These are phyloP conservation scores for Paramecium octaurelia DNA, from an alignment of 73 alveolate genomes.

Conservation along the genomic window DNA sequence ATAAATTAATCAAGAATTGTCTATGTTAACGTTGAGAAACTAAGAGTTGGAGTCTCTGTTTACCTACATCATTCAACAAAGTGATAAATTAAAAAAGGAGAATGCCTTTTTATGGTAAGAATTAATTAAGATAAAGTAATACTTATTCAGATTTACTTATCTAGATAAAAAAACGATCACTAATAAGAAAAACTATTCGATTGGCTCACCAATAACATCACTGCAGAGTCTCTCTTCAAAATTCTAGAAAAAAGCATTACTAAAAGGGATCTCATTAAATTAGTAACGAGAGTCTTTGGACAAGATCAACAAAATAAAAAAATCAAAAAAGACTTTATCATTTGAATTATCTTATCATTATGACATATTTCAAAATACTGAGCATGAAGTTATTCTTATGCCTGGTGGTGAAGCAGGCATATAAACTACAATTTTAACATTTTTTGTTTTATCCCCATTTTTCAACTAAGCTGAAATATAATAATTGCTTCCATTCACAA, in stretches of 20 bases:
- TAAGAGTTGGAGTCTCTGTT: not conserved
- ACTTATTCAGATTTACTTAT: not conserved
- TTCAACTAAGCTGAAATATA: not conserved
- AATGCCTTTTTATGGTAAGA: conserved; percentile 42
- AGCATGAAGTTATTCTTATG: not conserved
- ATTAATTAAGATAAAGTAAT: not conserved
- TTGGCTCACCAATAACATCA: not conserved
- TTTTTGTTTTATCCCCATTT: not conserved
- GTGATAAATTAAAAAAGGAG: conserved; percentile 31
- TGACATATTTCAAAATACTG: conserved; percentile 5
- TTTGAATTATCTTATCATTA: not conserved
- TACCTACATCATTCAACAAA: not conserved
- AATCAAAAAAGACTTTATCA: not conserved
- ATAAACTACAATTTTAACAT: not conserved
- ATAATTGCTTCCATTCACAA: conserved; percentile 18
- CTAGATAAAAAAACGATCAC: conserved; percentile 1
- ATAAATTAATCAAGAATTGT: not conserved
- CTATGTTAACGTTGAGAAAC: not conserved
- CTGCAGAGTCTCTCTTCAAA: not conserved
- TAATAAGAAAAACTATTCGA: not conserved
- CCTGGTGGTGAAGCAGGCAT: not conserved
- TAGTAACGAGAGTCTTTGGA: not conserved
- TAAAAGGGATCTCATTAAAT: conserved; percentile 1
- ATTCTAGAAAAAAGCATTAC: not conserved
- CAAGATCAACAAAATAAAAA: not conserved